Evolutionary conservation across 257 asterid genomes (phyloP).

Genomic region (Capsicum rhomboideum): DNA sequence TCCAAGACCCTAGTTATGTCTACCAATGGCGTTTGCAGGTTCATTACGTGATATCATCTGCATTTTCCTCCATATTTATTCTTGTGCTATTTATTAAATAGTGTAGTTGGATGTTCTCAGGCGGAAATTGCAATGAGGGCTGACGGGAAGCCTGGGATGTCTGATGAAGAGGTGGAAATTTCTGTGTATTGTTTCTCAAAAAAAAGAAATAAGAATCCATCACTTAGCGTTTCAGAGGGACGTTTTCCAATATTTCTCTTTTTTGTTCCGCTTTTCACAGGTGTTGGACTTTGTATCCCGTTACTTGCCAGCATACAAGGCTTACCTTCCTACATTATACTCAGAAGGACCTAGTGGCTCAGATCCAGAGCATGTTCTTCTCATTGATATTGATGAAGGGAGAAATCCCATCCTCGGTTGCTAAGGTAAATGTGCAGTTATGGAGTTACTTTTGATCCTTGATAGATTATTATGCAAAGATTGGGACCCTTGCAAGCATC

Average conservation of each 20-base stretch:
- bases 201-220: background rate
- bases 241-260: background rate
- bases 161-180: conserved; percentile 71
- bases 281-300: conserved; percentile 85
- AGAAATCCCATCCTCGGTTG: conserved; percentile 81
- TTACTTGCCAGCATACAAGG: conserved; percentile 91
- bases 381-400: conserved; percentile 76
- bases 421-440: conserved; percentile 21
- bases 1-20: conserved; percentile 75
- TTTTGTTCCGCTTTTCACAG: conserved; percentile 22
- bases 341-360: conserved; percentile 94
- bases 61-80: background rate
- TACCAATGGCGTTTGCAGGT: conserved; percentile 96
- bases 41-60: background rate
- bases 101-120: conserved; percentile 26
- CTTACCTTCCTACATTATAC: conserved; percentile 89
- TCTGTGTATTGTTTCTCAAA: background rate
- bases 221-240: background rate
- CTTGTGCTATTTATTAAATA: conserved; percentile 2
- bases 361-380: conserved; percentile 56
- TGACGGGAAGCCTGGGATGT: conserved; percentile 78
- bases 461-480: background rate
- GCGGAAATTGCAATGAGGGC: conserved; percentile 94
- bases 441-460: background rate
- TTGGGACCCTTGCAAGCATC: background rate